These are phyloP conservation scores for Penicillium aurantiogriseum DNA, from an alignment of 2,329 filamentous ascomycete species.

Conservation along the genomic window DNA sequence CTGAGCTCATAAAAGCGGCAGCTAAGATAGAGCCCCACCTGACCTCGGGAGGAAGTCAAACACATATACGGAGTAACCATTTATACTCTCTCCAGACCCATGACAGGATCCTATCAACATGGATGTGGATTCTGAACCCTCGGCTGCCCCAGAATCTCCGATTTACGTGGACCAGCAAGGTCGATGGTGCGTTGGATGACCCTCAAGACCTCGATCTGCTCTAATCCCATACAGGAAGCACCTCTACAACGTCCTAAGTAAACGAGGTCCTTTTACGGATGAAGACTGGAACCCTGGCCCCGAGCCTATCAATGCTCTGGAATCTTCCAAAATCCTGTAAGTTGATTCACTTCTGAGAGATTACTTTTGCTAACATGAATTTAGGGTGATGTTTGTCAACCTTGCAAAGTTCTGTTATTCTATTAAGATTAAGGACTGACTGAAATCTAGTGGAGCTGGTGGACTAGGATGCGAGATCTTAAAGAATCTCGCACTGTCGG, in stretches of 20 bases:
- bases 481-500: slow-evolving; percentile 91
- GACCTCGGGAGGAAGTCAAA: no score
- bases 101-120: slow-evolving; percentile 2
- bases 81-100: background rate
- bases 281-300: slow-evolving; percentile 55
- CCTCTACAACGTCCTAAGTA: slow-evolving; percentile 75
- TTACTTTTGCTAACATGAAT: slow-evolving; percentile 21
- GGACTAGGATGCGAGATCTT: slow-evolving; percentile 94
- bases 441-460: slow-evolving; percentile 72
- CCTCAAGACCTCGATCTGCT: background rate
- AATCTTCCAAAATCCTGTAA: slow-evolving; percentile 73
- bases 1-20: no score
- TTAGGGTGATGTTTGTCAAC: slow-evolving; percentile 53
- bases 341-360: slow-evolving; percentile 27
- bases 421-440: background rate
- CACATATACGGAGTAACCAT: background rate
- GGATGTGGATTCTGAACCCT: background rate
- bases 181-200: slow-evolving; percentile 17
- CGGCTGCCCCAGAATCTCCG: background rate
- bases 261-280: slow-evolving; percentile 77
- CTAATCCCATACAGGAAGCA: slow-evolving; percentile 63
- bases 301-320: slow-evolving; percentile 57
- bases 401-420: background rate
- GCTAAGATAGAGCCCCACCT: no score
- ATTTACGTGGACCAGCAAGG: slow-evolving; percentile 6